Base-by-base conservation (phyloP, 2,329 filamentous ascomycete genomes). In the Allantophomopsis cytisporea region DNA sequence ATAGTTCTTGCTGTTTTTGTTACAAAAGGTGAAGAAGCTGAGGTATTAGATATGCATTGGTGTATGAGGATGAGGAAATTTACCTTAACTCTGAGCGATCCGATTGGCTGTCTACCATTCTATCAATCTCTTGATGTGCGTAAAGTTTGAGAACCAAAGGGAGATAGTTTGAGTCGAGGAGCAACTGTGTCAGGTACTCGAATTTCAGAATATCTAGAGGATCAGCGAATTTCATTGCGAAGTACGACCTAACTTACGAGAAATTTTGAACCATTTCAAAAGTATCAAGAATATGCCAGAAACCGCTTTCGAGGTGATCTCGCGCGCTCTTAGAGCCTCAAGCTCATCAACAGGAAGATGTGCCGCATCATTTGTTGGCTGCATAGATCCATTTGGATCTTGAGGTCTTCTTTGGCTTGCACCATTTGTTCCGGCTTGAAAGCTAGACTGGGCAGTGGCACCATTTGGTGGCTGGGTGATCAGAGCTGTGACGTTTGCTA, bases 231-330 rank as follows among this genome's bases (percentile, higher is more conserved):
- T 23, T 15, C 14, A 6, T 5, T 3, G 3, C 33, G 8, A 17
- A 6, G 32, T n/a, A 18, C 20, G 7, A 33, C 13, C 3, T 30
- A 8, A 40, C 84, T 66, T 66, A 93, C 86, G 91, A 42, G 87
- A 95, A 39, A 94, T 67, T 57, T 94, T 93, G 51, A 96, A 81
- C 91, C 91, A 98, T 60, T 96, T 98, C 44, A 96, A 57, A 35
- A 96, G 61, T n/a, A 94, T 65, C 20, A 98, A 64, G 20, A 98
- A 63, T 40, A 87, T 82, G 1, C 83, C 88, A n/a, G 87, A 91
- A 16, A 94, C 80, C 1, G 89, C 89, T 60, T 96, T 96, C 18
- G 81, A 77, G 11, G 82, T 82, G 38, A 98, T 88, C 58, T 98
- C 91, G 41, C 89, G 76, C 13, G 76, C 79, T 37, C 93, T 73